Base-by-base conservation (phyloP, 345 rosid species). In the Mangifera indica region DNA sequence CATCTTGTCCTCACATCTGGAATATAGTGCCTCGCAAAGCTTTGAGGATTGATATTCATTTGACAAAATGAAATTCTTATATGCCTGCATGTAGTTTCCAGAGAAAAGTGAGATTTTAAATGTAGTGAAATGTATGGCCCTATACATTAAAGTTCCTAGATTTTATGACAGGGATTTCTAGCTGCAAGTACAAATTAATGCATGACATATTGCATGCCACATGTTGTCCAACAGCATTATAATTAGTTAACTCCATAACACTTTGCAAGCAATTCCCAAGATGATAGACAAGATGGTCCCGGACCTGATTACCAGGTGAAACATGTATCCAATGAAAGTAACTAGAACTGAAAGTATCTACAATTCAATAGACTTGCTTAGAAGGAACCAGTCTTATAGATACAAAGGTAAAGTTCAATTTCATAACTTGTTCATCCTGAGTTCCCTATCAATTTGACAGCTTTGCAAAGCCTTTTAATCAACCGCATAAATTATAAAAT, bases 1-100 rank as follows among this genome's bases (percentile, higher is more conserved):
- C 99, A 96, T 93, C 77, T 77, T 87, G 80, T 93, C 99, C 82
- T 96, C 99, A 55, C 99, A 96, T 72, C 49, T 87, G 53, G 92
- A 81, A 77, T 88, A 96, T 51, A 89, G 76, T 9, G 85, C 68
- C 84, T 96, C 99, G 8, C 99, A 96, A 51, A 91, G 90, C 82
- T 89, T 96, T 51, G 99, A 85, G 20, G 99, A 96, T 53, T 70
- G 91, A 78, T 83, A 91, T 66, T 93, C 89, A 69, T 96, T 96
- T 15, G 87, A 89, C 84, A 96, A 70, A 68, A 84, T 70, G 76
- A 87, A 65, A 84, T 88, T 87, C 84, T 89, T 85, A 48, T 80
- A 80, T 25, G 76, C 96, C 99, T 96, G 76, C 14, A 85, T 12
- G 78, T 59, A 71, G 73, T 78, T 73, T 74, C 77, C 34, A 65